Percentiles rank a stretch among this genome's conserved stretches.
Evolutionary conservation across 768 basidiomycete species (phyloP).

Genomic region (Leccinum longicurvipes): DNA sequence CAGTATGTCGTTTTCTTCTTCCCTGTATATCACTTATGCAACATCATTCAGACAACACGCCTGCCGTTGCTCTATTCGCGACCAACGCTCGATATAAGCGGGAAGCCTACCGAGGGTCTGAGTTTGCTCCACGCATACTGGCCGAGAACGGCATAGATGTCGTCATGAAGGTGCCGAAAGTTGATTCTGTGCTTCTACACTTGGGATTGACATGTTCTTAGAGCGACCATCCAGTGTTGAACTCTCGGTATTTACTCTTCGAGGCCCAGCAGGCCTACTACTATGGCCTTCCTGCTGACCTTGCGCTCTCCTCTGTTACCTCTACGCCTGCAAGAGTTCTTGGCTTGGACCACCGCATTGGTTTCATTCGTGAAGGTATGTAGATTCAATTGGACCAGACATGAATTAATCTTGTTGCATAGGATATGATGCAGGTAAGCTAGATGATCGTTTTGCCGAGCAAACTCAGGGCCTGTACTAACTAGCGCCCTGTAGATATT

Average conservation of each 20-base stretch:
- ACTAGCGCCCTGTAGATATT: constrained; percentile 43
- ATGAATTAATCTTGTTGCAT: not conserved
- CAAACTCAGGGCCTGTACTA: not conserved
- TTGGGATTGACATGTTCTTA: constrained; percentile 24
- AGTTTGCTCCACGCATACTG: constrained; percentile 61
- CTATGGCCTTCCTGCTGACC: constrained; percentile 62
- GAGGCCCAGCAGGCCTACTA: constrained; percentile 68
- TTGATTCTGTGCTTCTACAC: constrained; percentile 15
- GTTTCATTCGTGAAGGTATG: constrained; percentile 52
- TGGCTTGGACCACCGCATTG: constrained; percentile 75
- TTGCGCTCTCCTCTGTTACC: constrained; percentile 69
- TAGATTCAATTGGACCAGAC: not conserved
- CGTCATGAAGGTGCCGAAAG: constrained; percentile 52
- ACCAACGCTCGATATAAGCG: constrained; percentile 68
- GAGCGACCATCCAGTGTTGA: constrained; percentile 52
- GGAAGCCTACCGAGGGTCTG: constrained; percentile 61
- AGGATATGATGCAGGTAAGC: constrained; percentile 70
- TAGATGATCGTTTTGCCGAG: not conserved
- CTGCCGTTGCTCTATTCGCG: constrained; percentile 77
- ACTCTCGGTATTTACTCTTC: constrained; percentile 53
- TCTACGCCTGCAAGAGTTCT: constrained; percentile 66
- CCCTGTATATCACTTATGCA: not conserved
- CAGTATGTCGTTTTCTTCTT: constrained; percentile 15
- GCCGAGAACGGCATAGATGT: constrained; percentile 55
- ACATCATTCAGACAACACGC: constrained; percentile 43